Percentiles rank a stretch among this genome's conserved stretches.
Evolutionary conservation across 371 early-diverging fungal species (phyloP).

Genomic region (Syncephalis plumigaleata): DNA sequence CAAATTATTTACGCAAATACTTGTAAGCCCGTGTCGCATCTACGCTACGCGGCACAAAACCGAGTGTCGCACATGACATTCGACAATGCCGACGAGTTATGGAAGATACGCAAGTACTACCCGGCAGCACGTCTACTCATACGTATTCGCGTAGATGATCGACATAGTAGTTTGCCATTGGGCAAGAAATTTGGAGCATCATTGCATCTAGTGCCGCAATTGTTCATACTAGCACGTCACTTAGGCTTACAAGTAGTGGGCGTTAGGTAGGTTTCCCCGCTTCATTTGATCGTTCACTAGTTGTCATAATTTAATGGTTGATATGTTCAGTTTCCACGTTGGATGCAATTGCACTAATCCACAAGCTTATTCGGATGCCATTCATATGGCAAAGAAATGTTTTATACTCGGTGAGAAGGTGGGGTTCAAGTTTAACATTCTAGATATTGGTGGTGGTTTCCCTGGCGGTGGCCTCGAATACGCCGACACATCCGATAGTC

Average conservation of each 20-base stretch:
- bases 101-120: slow-evolving; percentile 69
- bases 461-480: slow-evolving; percentile 35
- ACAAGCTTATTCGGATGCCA: slow-evolving; percentile 77
- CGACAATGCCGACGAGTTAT: slow-evolving; percentile 92
- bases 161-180: slow-evolving; percentile 73
- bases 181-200: slow-evolving; percentile 95
- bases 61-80: slow-evolving; percentile 89
- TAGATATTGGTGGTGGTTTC: slow-evolving; percentile 96
- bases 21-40: slow-evolving; percentile 89
- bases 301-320: too few relatives aligned
- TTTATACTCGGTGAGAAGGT: slow-evolving; percentile 64
- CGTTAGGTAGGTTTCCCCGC: slow-evolving; percentile 28
- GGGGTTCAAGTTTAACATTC: slow-evolving; percentile 56
- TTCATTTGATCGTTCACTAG: slow-evolving; percentile 13
- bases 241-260: slow-evolving; percentile 79
- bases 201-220: slow-evolving; percentile 34
- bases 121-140: slow-evolving; percentile 80
- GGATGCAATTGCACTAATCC: slow-evolving; percentile 87
- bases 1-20: slow-evolving; percentile 96
- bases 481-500: slow-evolving; percentile 2
- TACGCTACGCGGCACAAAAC: slow-evolving; percentile 62
- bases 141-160: slow-evolving; percentile 90
- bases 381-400: slow-evolving; percentile 59
- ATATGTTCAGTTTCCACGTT: slow-evolving; percentile 67
- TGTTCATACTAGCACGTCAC: slow-evolving; percentile 57